These are phyloP conservation scores for Apiospora arundinis DNA, from an alignment of 2,329 filamentous ascomycete genomes.

Conservation along the genomic window DNA sequence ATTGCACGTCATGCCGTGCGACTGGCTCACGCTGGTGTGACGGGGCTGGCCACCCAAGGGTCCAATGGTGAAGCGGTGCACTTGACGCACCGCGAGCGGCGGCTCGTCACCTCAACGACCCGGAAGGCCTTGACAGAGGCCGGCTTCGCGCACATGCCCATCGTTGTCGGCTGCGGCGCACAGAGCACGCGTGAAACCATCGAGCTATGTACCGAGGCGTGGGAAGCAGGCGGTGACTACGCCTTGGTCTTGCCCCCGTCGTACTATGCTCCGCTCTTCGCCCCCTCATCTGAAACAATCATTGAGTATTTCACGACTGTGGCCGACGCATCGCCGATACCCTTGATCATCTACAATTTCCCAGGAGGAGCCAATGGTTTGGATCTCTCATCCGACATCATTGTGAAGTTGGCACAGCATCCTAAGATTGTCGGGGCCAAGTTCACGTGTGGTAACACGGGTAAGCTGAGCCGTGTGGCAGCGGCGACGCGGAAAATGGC, in stretches of 20 bases:
- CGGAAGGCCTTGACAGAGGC: slow-evolving; percentile 71
- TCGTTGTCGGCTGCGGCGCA: slow-evolving; percentile 78
- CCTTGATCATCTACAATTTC: slow-evolving; percentile 74
- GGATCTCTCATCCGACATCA: slow-evolving; percentile 68
- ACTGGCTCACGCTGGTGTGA: slow-evolving; percentile 75
- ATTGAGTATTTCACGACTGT: slow-evolving; percentile 71
- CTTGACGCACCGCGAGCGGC: slow-evolving; percentile 73
- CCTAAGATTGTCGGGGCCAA: slow-evolving; percentile 73
- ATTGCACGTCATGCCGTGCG: slow-evolving; percentile 68
- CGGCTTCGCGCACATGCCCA: slow-evolving; percentile 68
- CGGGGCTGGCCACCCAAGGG: slow-evolving; percentile 78
- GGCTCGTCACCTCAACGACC: slow-evolving; percentile 71
- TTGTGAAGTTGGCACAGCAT: slow-evolving; percentile 65
- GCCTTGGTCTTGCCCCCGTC: slow-evolving; percentile 77
- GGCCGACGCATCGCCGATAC: slow-evolving; percentile 67
- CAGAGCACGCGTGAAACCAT: slow-evolving; percentile 78
- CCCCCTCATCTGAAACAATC: slow-evolving; percentile 64
- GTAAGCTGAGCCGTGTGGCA: slow-evolving; percentile 69
- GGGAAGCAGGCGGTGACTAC: slow-evolving; percentile 73
- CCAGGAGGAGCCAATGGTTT: slow-evolving; percentile 68
- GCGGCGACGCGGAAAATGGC: slow-evolving; percentile 58
- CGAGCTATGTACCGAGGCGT: slow-evolving; percentile 71
- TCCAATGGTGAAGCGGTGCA: slow-evolving; percentile 86
- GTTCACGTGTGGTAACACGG: slow-evolving; percentile 73
- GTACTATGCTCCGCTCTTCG: slow-evolving; percentile 75